These are phyloP conservation scores for Chaetomiaceae sp. DNA, from an alignment of 2,329 filamentous ascomycete species.

Conservation along the genomic window DNA sequence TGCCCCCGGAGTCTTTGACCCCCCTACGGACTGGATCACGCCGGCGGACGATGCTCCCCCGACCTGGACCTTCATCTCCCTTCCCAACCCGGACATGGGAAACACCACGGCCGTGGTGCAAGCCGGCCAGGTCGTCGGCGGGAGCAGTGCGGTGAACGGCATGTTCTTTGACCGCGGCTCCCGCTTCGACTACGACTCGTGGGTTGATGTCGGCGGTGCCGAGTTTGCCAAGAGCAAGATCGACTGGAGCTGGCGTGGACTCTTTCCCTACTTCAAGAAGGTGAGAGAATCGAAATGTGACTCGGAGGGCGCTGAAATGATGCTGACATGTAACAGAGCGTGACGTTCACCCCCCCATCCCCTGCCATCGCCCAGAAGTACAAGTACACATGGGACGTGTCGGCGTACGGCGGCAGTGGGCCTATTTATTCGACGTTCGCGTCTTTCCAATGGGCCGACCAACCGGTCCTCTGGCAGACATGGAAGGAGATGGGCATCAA, in stretches of 20 bases:
- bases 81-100: slow-evolving; percentile 22
- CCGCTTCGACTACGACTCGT: slow-evolving; percentile 34
- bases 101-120: slow-evolving; percentile 27
- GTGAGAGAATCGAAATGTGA: slow-evolving; percentile 19
- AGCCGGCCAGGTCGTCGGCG: slow-evolving; percentile 34
- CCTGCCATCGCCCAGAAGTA: slow-evolving; percentile 19
- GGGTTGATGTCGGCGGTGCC: slow-evolving; percentile 25
- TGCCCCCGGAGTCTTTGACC: slow-evolving; percentile 24
- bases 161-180: slow-evolving; percentile 36
- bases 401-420: slow-evolving; percentile 29
- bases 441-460: slow-evolving; percentile 30
- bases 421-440: slow-evolving; percentile 32
- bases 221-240: slow-evolving; percentile 12
- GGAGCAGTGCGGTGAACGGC: slow-evolving; percentile 35
- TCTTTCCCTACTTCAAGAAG: slow-evolving; percentile 36
- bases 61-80: slow-evolving; percentile 8
- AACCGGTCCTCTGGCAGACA: slow-evolving; percentile 18
- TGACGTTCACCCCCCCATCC: slow-evolving; percentile 30
- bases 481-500: slow-evolving; percentile 28
- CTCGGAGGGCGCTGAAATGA: no score
- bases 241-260: slow-evolving; percentile 34
- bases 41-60: not conserved
- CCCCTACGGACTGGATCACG: slow-evolving; percentile 22
- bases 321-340: slow-evolving; percentile 22
- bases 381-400: slow-evolving; percentile 21